Base-by-base conservation (phyloP, 2,329 filamentous ascomycete genomes). In the Fusarium chlamydosporum region DNA sequence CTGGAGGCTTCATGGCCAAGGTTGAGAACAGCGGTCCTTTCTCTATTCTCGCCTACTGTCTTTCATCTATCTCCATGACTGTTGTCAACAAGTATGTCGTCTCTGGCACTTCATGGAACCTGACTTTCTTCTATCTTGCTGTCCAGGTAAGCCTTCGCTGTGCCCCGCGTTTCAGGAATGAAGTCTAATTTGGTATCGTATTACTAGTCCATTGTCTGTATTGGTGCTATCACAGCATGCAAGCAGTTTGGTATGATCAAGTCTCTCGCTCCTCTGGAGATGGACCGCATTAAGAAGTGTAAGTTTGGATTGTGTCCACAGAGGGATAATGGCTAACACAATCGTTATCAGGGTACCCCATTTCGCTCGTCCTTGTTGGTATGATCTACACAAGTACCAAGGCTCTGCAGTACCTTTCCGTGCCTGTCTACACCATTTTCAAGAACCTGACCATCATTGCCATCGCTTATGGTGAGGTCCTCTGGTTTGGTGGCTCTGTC, bases 11-110 rank as follows among this genome's bases (percentile, higher is more conserved):
- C 58, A 60, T 65, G 51, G 62, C 62, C 57, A 82, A 83, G 74
- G 78, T 93, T 67, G 87, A 90, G 76, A 92, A 94, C 81, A 96
- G 89, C 80, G 92, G 93, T 11, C 83, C 88, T 48, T 79, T 96
- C 50, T 94, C 95, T 23, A 92, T 99, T 73, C 78, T 97, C 69
- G 88, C 92, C 55, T 99, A 99, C 85, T 99, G 96, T 81, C 85
- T 92, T 75, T 92, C 95, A 55, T 97, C 94, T 18, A 99, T 99
- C 77, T 88, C 95, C 80, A 99, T 99, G 96, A 99, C 96, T 8
- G 92, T 97, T n/a, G 96, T 96, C 80, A 99, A 99, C 84, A 99
- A 99, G 86, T 99, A 96, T 80, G 94, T 97, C 68, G 89, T 99
- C 41, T 97, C 93, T 15, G 96, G 96, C 63, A 86, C 88, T 52